Conservation (phyloP, 2,329 filamentous ascomycete genomes). For the Nannizzia gypsea region DNA sequence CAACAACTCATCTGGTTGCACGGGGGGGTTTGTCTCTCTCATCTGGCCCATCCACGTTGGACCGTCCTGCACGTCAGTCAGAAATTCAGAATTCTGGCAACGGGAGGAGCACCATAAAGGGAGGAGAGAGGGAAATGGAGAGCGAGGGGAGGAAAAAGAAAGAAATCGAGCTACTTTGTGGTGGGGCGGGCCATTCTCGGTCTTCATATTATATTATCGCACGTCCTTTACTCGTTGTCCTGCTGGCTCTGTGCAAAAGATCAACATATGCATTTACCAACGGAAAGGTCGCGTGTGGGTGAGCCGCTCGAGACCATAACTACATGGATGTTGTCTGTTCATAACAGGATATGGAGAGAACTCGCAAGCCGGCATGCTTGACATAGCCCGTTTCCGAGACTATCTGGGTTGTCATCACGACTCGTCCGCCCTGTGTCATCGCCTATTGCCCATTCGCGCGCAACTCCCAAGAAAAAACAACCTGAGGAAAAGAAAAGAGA, state of each 20-base stretch:
- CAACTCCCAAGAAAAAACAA: not conserved
- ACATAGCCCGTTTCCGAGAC: not conserved
- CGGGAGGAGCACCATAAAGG: too few relatives aligned
- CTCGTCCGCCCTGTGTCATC: not conserved
- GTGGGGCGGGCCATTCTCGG: not conserved
- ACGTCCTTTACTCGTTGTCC: not conserved
- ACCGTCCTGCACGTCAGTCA: not conserved
- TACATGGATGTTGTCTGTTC: not conserved
- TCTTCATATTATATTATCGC: conserved; percentile 1
- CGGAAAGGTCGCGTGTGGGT: conserved; percentile 3
- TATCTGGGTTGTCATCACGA: not conserved
- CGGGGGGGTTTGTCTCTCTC: not conserved
- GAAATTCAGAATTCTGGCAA: not conserved
- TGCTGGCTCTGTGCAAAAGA: not conserved
- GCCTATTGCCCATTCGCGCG: not conserved
- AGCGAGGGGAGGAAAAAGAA: not conserved
- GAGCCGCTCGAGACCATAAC: not conserved
- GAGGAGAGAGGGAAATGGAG: not conserved
- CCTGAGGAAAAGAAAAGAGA: conserved; percentile 1
- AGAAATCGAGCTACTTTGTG: not conserved
- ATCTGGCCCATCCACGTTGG: conserved; percentile 4
- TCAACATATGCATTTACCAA: conserved; percentile 3
- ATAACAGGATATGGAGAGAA: not conserved
- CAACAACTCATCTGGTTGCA: conserved; percentile 4
- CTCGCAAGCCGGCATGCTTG: not conserved